These are phyloP conservation scores for Aphanomyces astaci DNA, from an alignment of 352 stramenopile species.

Conservation along the genomic window DNA sequence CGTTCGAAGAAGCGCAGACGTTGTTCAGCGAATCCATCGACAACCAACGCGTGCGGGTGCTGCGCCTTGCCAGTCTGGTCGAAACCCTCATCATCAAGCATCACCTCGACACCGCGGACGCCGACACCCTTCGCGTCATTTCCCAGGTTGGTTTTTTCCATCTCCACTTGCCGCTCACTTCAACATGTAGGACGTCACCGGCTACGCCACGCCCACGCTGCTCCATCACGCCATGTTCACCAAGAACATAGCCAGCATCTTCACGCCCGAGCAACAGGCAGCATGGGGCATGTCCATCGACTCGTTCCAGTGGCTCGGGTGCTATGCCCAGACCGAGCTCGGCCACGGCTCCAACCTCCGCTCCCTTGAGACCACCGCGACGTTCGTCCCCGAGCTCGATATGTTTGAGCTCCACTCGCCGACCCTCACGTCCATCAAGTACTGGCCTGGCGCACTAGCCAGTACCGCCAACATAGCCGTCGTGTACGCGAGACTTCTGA, in stretches of 20 bases:
- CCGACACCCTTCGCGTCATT: conserved; percentile 12
- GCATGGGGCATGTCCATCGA: background rate
- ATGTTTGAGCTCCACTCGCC: conserved; percentile 95
- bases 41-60: background rate
- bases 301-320: conserved; percentile 35
- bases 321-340: conserved; percentile 89
- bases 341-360: conserved; percentile 82
- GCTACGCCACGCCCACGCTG: conserved; percentile 6
- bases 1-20: background rate
- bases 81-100: conserved; percentile 12
- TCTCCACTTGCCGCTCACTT: background rate
- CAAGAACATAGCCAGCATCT: background rate
- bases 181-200: conserved; percentile 14
- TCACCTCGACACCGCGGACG: background rate
- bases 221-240: conserved; percentile 16
- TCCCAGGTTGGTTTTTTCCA: background rate
- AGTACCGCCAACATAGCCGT: conserved; percentile 92
- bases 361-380: conserved; percentile 93
- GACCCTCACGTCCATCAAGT: conserved; percentile 92
- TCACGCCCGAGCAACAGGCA: conserved; percentile 10
- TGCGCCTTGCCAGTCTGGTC: conserved; percentile 5
- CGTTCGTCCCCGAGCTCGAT: conserved; percentile 79
- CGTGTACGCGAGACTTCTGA: conserved; percentile 90
- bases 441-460: conserved; percentile 83
- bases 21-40: conserved; percentile 1